phyloP scores from a whole-genome alignment of 148 eudicot genomes.

The Fallopia convolvulus region DNA sequence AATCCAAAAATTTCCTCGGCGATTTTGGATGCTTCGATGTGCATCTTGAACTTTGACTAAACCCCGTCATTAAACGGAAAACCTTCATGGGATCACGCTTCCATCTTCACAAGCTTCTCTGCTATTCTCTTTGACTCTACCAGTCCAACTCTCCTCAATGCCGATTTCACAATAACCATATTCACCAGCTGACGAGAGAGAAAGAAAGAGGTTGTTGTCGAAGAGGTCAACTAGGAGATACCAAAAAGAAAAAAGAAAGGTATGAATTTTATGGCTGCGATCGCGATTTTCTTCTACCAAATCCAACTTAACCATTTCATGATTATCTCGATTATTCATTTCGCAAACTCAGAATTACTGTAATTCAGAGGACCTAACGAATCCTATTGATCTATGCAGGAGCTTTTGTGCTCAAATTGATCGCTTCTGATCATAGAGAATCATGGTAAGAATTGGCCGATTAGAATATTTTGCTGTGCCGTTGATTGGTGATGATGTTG shows the following conservation, averaged over 20 bases:
- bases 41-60: neutral
- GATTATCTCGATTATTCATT: neutral
- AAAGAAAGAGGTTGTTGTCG: neutral
- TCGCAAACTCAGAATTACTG: neutral
- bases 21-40: neutral
- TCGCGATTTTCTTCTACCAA: conserved; percentile 7
- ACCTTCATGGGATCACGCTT: neutral
- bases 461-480: neutral
- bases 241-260: neutral
- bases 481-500: neutral
- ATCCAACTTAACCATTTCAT: neutral
- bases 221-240: neutral
- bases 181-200: conserved; percentile 1
- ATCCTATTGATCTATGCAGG: neutral
- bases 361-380: neutral
- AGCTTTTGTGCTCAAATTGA: neutral
- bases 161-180: conserved; percentile 6
- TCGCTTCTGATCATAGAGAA: neutral
- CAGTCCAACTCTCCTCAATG: neutral
- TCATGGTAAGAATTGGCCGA: conserved; percentile 8
- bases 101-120: neutral
- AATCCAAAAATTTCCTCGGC: neutral
- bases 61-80: neutral
- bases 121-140: neutral
- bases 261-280: neutral